Evolutionary conservation across 176 grass and related monocot genomes (phyloP), one percentile per base, ranked within the genome.

Genomic region (Musa schizocarpa): DNA sequence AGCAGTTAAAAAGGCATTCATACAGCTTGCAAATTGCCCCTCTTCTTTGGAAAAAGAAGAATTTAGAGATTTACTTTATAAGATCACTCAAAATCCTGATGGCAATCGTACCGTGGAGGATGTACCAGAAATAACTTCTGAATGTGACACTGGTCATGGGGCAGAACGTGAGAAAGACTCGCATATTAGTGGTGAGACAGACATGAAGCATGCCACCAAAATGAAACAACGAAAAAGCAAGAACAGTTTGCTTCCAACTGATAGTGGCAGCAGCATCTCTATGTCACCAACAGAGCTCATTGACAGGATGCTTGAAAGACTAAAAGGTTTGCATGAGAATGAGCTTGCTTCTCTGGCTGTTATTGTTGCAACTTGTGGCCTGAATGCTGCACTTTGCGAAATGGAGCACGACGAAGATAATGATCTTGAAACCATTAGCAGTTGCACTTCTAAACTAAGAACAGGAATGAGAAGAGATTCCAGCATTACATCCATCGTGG

Each of bases 61-160:
- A 65, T 94, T 84, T 76, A 89, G 87, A 65, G 86, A 87, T 29
- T 55, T 94, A 20, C 56, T 89, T 51, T 64, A 61, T 83, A 99
- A 92, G 88, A 94, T 99, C 65, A 91, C 67, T 76, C 90, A 99
- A 75, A 94, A 99, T 82, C 95, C 91, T 73, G 82, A 92, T 79
- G 65, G 76, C 10, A 66, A 78, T 71, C 81, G 80, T 61, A 79
- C n/a, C 27, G 49, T 74, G 76, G 77, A 65, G 14, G 24, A 61
- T 23, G 49, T 76, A 64, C 65, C 66, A 61, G 68, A 56, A 24
- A 61, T 73, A 67, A 65, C 80, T 86, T 81, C 57, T 82, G 86
- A 87, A 51, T 63, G 21, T 51, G 56, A 51, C 52, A 55, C 52
- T 21, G 21, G 76, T 73, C 50, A 54, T 71, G 48, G 51, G 54